Base-by-base conservation (phyloP, 441 rosid genomes). In the Bruguiera hainesii region DNA sequence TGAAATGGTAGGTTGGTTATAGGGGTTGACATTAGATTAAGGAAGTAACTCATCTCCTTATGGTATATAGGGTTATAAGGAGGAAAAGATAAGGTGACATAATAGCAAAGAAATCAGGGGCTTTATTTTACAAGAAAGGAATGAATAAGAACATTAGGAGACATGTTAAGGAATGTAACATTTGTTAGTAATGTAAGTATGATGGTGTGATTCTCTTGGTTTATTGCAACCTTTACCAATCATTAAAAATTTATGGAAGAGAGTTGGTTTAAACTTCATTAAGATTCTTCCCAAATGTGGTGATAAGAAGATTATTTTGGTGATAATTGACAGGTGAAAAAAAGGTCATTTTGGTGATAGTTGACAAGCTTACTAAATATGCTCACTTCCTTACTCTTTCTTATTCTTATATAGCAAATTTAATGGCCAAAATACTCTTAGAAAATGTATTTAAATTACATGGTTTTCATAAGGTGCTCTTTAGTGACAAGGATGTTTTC, bases 121-220 rank as follows among this genome's bases (percentile, higher is more conserved):
- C 28, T 20, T 1, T 53, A 9, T 13, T 53, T 26, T 1, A 53
- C 9, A 21, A 0, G 15, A 53, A 6, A 7, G 29, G 16, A 0
- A 7, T 1, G 5, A 1, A 1, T 3, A 53, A 21, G 5, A 1
- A 1, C 1, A 29, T 53, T 3, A 1, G 0, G 9, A 13, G 1
- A 13, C 0, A 7, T 21, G 15, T 53, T 0, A 23, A 0, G 9
- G 0, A 53, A 21, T 53, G 6, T 53, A 5, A 53, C 8, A 3
- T 5, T 1, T 53, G 0, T 1, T 11, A 53, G 5, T 0, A 0
- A 3, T 21, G 4, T 9, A 53, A 53, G 4, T 5, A 1, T 11
- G 28, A 52, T 5, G 1, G 0, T 2, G 6, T 13, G 26, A 6
- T 7, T 53, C 29, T 21, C 2, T 1, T 7, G 15, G 29, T 1